A percentile compares a stretch with the other conserved stretches of the same genome.
These are phyloP conservation scores for Linnemannia hyalina DNA, from an alignment of 192 early-diverging fungal genomes.

Conservation along the genomic window DNA sequence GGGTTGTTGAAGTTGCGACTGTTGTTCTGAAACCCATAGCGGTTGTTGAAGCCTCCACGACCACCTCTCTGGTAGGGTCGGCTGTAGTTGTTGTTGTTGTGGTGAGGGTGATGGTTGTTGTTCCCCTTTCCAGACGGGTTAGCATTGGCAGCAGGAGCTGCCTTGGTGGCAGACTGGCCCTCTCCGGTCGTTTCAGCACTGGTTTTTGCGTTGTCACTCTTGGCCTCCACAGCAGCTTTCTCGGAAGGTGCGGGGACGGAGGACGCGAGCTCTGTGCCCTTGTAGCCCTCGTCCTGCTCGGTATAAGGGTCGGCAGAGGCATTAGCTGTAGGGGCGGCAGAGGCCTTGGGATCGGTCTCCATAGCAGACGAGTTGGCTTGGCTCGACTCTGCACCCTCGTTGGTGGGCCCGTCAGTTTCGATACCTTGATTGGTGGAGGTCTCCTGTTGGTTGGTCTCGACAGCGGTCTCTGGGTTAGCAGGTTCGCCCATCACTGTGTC, in stretches of 20 bases:
- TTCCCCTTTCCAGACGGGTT: constrained; percentile 1
- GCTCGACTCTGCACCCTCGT: neutral
- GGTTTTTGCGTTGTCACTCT: neutral
- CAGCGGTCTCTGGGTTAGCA: neutral
- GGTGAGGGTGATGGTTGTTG: constrained; percentile 15
- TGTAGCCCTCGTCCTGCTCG: constrained; percentile 25
- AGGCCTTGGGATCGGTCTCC: constrained; percentile 19
- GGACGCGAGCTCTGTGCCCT: constrained; percentile 28
- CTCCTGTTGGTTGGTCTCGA: constrained; percentile 2
- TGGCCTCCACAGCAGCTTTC: neutral
- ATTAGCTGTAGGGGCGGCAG: neutral
- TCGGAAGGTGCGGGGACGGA: constrained; percentile 19
- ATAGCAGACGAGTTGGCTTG: constrained; percentile 10
- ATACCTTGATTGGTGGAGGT: neutral
- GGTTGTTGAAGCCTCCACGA: constrained; percentile 28
- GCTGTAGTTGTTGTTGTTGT: constrained; percentile 5
- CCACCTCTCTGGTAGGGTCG: constrained; percentile 23
- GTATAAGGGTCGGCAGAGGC: constrained; percentile 27
- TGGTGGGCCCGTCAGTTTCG: neutral
- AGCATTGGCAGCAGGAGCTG: neutral
- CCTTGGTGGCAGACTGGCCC: constrained; percentile 10
- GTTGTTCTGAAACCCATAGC: constrained; percentile 19
- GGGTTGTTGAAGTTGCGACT: constrained; percentile 23
- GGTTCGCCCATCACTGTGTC: constrained; percentile 2
- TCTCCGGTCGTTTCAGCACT: neutral